phyloP scores from a whole-genome alignment of 2,329 filamentous ascomycete species.

The Periconia macrospinosa region DNA sequence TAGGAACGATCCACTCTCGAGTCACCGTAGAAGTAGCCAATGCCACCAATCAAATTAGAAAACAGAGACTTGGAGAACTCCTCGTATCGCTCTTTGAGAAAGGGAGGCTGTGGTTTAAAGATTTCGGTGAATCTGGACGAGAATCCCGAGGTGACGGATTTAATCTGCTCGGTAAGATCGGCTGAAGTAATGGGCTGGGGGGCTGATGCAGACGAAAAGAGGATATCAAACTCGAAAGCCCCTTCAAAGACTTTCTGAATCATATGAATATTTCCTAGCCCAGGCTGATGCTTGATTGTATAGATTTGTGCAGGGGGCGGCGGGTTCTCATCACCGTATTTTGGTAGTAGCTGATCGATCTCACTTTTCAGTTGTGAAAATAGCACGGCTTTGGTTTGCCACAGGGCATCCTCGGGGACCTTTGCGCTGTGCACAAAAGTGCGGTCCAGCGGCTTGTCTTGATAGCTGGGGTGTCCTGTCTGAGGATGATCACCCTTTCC shows the following conservation, averaged over 20 bases:
- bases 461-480: constrained; percentile 64
- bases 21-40: constrained; percentile 92
- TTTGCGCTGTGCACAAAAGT: constrained; percentile 75
- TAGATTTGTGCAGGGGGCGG: constrained; percentile 86
- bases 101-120: constrained; percentile 76
- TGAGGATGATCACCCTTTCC: constrained; percentile 65
- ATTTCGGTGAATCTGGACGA: constrained; percentile 72
- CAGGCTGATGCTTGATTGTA: constrained; percentile 70
- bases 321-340: constrained; percentile 63
- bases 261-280: constrained; percentile 77
- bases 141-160: constrained; percentile 68
- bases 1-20: constrained; percentile 88
- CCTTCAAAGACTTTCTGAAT: constrained; percentile 92
- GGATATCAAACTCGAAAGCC: constrained; percentile 85
- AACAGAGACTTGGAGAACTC: constrained; percentile 87
- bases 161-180: constrained; percentile 71
- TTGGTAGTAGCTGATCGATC: constrained; percentile 61
- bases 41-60: constrained; percentile 89
- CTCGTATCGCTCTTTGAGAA: constrained; percentile 70
- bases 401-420: constrained; percentile 69
- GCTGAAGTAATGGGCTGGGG: constrained; percentile 57
- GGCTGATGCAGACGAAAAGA: constrained; percentile 81
- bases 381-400: constrained; percentile 75
- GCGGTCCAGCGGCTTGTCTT: constrained; percentile 71
- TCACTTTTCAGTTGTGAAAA: constrained; percentile 66